Conservation (phyloP, 2,329 filamentous ascomycete species). For the Zymoseptoria passerinii region DNA sequence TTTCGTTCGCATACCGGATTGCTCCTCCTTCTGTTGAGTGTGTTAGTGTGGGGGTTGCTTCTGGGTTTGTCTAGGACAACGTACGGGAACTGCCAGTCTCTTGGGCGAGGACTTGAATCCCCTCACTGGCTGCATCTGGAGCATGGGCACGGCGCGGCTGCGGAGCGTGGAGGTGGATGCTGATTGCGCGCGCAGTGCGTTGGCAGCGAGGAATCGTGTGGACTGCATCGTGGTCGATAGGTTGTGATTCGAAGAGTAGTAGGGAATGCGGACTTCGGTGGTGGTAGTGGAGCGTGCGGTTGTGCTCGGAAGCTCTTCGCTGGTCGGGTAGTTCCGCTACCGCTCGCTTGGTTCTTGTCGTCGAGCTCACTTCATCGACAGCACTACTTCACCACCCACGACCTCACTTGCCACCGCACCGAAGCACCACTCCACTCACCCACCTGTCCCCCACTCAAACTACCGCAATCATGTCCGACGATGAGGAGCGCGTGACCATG, state of each 20-base stretch:
- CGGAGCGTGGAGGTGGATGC: constrained; percentile 23
- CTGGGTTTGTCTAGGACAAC: constrained; percentile 5
- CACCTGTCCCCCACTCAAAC: constrained; percentile 13
- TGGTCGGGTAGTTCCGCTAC: not conserved
- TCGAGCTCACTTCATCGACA: not conserved
- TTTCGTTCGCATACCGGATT: constrained; percentile 45
- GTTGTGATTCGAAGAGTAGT: constrained; percentile 10
- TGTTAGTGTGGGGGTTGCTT: constrained; percentile 8
- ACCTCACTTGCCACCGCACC: constrained; percentile 13
- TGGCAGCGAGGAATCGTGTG: constrained; percentile 35
- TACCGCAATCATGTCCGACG: constrained; percentile 76
- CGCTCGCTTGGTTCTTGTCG: not conserved
- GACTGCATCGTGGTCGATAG: constrained; percentile 27
- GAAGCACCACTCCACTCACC: constrained; percentile 12
- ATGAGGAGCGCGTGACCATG: constrained; percentile 86
- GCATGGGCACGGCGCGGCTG: constrained; percentile 31
- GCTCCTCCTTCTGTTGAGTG: constrained; percentile 52
- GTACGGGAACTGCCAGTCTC: constrained; percentile 29
- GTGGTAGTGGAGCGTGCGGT: constrained; percentile 24
- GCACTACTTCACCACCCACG: constrained; percentile 6
- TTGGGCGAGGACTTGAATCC: constrained; percentile 25
- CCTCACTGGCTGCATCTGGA: constrained; percentile 27
- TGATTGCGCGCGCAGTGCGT: constrained; percentile 29
- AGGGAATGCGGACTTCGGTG: not conserved
- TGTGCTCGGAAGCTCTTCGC: not conserved